Base-by-base conservation (phyloP, 2,329 filamentous ascomycete genomes). In the Fusarium odoratissimum region DNA sequence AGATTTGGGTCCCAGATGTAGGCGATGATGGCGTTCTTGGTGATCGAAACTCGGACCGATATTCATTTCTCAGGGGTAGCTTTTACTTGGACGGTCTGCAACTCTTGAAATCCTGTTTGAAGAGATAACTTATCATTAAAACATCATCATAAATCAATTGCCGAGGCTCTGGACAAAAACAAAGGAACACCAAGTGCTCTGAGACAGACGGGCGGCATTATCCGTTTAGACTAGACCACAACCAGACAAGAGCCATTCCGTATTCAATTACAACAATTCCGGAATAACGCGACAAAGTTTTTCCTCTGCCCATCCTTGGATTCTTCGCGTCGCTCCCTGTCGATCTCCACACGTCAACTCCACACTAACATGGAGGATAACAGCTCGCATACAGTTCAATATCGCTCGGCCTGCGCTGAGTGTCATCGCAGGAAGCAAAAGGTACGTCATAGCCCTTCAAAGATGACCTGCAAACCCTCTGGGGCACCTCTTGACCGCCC, bases 361-460 rank as follows among this genome's bases (percentile, higher is more conserved):
- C 72, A 75, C 72, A 67, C 25, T 46, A 73, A 70, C 60, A 74
- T 74, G 85, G 77, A 71, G 84, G 77, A 72, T 80, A 83, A 77
- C 84, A 86, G 71, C 79, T 80, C 48, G 84, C 77, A 49, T 81
- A 83, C 68, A 81, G 81, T 67, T 80, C 79, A 70, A 60, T 75
- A 78, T 64, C 79, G 79, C 57, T 77, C 79, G 21, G 83, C 84
- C 58, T 86, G 84, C 76, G 83, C 82, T 38, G 84, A 85, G 74
- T 86, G 81, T 55, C 80, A 83, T 70, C 80, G 81, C 42, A 76
- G 81, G 57, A 83, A 83, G 73, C 81, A 83, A 76, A 83, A 82
- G 76, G 81, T 80, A 66, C 17, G 77, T 72, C n/a, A 8, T 30
- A 9, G 13, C 16, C 35, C 44, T 44, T 33, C 19, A 33, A 17